Evolutionary conservation across 768 basidiomycete species (phyloP), one percentile per base, ranked within the genome.

Genomic region (Mycena galopus): DNA sequence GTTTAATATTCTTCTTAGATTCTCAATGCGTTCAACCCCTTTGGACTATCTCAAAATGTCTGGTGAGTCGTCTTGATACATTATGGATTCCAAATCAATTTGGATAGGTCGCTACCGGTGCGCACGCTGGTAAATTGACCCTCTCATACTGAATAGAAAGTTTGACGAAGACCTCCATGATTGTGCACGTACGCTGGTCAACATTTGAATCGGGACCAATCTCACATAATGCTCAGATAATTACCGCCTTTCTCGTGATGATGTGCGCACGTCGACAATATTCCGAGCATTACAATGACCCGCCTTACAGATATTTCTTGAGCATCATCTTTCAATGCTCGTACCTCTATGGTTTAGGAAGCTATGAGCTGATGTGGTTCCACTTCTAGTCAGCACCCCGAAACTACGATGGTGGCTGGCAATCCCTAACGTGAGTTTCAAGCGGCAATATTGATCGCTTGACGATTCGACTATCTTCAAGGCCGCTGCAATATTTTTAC

Each of bases 151-250:
- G 17, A 47, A 25, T 30, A 65, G 6, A 37, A 25, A n/a, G 17
- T 53, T 53, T 19, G 7, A 56, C 30, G 30, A 65, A 65, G 63
- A 33, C 25, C 33, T 55, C 63, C 2, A 65, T 65, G 63, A 53
- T 65, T 8, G 51, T 53, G 63, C 63, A 55, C 27, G 63, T 65
- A 51, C 23, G 63, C n/a, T n/a, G n/a, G n/a, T n/a, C n/a, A 65
- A 65, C 27, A 39, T 35, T 53, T 17, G 33, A 37, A 17, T 8
- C 25, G 30, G 53, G 29, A 55, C 30, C 25, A 16, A 8, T 1
- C 51, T 32, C 25, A 25, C 17, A 8, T 55, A 39, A 65, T 4
- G 14, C 23, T 55, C 35, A 65, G 63, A 50, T 65, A 11, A 25
- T 37, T 5, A 39, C 55, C 33, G 63, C 35, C 16, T 25, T 9